Evolutionary conservation across 2,329 filamentous ascomycete species (phyloP), one percentile per base, ranked within the genome.

Genomic region (Fusarium succisae): DNA sequence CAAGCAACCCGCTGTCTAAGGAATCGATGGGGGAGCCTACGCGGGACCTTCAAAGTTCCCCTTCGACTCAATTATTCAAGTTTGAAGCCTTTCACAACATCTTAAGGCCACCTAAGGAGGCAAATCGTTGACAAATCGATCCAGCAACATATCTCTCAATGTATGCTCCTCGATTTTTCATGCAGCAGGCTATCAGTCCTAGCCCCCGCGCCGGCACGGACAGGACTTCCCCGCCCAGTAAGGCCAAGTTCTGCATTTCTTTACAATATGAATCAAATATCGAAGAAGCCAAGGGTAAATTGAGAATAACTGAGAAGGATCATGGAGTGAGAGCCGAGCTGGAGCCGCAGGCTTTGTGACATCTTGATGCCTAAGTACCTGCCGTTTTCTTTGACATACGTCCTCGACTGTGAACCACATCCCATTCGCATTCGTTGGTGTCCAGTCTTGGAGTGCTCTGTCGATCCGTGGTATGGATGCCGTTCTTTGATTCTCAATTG

Each of bases 141-240:
- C 45, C 20, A 48, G 15, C 9, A 22, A 28, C 26, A 28, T 48
- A 48, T 48, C 45, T 48, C 26, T 48, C 45, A 48, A 48, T 22
- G 45, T 48, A 48, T 48, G 20, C 65, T 58, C 43, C 24, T 59
- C 44, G 57, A 62, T 28, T 65, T 60, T 55, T 68, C 50, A 73
- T 73, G 66, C 41, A 54, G 66, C 39, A 48, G 24, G 50, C 44
- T n/a, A 48, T 51, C 56, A 54, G 56, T 59, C 50, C 66, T 67
- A 30, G 41, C 69, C 71, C 67, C 73, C 66, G 61, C 69, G 68
- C 75, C 61, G 63, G 56, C 64, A 73, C 68, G 62, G 70, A 45
- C 64, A 72, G 54, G 57, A 66, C 57, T 70, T 72, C 68, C 66
- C 66, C 68, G 73, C 68, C 63, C 57, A 62, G 66, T 63, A 72